Conservation (phyloP, 139 green algal species). For the Nannochloris sp. region DNA sequence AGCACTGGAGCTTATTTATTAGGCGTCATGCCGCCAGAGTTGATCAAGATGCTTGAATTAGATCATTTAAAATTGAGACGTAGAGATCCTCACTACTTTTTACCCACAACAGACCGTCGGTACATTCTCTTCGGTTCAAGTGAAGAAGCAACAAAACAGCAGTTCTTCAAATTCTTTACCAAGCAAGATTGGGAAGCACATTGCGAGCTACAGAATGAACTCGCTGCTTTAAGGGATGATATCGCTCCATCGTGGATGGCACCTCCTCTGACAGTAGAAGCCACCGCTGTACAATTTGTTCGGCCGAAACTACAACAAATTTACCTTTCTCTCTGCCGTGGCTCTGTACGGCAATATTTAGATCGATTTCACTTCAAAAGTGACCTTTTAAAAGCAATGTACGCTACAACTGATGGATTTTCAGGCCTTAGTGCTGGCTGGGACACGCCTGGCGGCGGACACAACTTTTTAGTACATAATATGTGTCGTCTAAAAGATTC, state of each 20-base stretch:
- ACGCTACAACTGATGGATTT: too few relatives aligned
- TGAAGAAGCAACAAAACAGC: constrained; percentile 1
- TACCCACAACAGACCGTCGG: constrained; percentile 42
- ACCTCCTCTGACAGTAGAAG: constrained; percentile 38
- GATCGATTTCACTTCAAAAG: too few relatives aligned
- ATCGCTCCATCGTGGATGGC: constrained; percentile 25
- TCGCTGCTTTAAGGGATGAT: constrained; percentile 30
- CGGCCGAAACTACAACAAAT: constrained; percentile 26
- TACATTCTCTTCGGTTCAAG: constrained; percentile 42
- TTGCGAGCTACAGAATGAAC: constrained; percentile 29
- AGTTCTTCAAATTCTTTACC: constrained; percentile 49
- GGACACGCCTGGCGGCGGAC: too few relatives aligned
- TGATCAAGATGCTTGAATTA: too few relatives aligned
- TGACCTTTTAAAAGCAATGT: too few relatives aligned
- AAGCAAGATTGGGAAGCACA: constrained; percentile 49
- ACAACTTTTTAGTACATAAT: background rate
- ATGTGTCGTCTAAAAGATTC: constrained; percentile 36
- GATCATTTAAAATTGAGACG: too few relatives aligned
- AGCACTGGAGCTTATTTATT: too few relatives aligned
- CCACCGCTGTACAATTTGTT: constrained; percentile 43
- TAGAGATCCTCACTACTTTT: constrained; percentile 59
- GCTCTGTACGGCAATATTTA: too few relatives aligned
- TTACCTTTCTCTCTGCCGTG: background rate
- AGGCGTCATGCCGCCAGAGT: too few relatives aligned
- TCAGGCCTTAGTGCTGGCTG: too few relatives aligned